A percentile compares a stretch with the other conserved stretches of the same genome.
Conservation (phyloP, 2,329 filamentous ascomycete genomes). For the Beauveria australis region DNA sequence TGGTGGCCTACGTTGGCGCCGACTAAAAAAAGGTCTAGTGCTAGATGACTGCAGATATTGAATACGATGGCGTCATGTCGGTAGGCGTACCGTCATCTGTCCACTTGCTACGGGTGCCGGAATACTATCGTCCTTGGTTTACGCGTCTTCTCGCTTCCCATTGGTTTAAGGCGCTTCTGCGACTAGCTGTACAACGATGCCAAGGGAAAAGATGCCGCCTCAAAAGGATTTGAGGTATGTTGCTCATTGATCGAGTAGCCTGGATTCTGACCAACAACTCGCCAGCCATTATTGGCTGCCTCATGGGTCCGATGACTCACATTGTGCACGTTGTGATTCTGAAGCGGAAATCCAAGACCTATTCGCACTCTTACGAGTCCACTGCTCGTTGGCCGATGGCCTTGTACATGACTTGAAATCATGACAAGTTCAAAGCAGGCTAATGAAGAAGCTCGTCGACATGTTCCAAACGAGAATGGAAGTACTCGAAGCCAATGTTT, state of each 20-base stretch:
- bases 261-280: neutral
- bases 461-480: neutral
- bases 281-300: neutral
- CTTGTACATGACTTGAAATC: no score
- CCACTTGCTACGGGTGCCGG: slow-evolving; percentile 7
- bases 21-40: neutral
- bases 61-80: neutral
- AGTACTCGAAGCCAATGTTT: neutral
- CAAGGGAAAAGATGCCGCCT: no score
- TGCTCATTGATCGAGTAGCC: neutral
- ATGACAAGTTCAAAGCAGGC: neutral
- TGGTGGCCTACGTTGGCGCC: no score
- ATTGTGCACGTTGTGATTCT: neutral
- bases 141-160: neutral
- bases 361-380: neutral
- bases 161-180: slow-evolving; percentile 14
- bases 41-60: neutral
- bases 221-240: no score
- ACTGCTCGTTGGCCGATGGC: neutral
- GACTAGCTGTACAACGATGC: no score
- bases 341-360: neutral
- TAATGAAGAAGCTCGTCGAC: neutral
- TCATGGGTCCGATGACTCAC: neutral
- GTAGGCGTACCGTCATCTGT: slow-evolving; percentile 12
- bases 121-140: neutral